These are phyloP conservation scores for Candolleomyces eurysporus DNA, from an alignment of 768 basidiomycete species.

Conservation along the genomic window DNA sequence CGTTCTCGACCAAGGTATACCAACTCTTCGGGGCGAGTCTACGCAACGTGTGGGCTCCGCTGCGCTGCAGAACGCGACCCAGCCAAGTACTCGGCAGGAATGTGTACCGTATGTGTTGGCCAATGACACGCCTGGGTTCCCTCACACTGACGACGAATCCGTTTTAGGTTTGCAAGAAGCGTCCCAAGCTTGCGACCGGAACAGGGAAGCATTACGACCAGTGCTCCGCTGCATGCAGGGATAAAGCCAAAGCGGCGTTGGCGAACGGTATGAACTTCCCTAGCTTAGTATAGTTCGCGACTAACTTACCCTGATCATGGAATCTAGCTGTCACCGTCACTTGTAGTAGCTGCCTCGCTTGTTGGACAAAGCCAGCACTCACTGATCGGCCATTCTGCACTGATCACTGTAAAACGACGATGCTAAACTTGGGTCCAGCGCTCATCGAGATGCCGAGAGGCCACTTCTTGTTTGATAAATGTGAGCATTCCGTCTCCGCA, in stretches of 20 bases:
- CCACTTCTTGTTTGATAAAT: background rate
- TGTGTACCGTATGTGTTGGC: conserved; percentile 18
- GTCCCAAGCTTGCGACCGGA: conserved; percentile 16
- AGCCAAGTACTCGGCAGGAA: background rate
- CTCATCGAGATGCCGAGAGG: background rate
- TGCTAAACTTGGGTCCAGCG: background rate
- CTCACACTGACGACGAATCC: background rate
- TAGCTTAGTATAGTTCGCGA: background rate
- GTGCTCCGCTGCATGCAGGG: conserved; percentile 24
- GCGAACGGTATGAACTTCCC: background rate
- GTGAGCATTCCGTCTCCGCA: background rate
- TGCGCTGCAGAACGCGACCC: background rate
- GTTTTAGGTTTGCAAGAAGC: conserved; percentile 18
- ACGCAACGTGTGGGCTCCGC: background rate
- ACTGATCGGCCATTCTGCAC: background rate
- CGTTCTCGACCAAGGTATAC: background rate
- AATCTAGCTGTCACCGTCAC: background rate
- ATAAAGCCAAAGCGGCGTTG: conserved; percentile 9
- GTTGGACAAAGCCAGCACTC: background rate
- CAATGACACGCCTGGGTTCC: background rate
- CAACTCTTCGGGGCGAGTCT: background rate
- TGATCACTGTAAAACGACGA: background rate
- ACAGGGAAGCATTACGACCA: conserved; percentile 19
- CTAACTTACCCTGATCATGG: background rate
- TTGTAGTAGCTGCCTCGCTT: background rate